Evolutionary conservation across 768 basidiomycete genomes (phyloP), one percentile per base, ranked within the genome.

Genomic region (Rubroboletus satanas): DNA sequence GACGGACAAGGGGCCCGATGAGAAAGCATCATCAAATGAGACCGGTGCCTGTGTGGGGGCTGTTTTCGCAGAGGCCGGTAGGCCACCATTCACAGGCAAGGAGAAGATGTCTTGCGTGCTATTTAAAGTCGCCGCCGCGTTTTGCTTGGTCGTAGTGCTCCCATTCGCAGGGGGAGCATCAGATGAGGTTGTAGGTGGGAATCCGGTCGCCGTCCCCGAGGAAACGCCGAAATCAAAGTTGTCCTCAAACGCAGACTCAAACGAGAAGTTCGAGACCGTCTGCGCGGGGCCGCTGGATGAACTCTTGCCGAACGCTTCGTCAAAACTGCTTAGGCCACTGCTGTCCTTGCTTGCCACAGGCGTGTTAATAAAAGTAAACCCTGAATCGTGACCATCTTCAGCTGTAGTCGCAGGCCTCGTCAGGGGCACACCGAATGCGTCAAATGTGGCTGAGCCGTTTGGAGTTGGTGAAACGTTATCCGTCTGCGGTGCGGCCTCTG

Each of bases 291-390:
- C 64, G 36, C 69, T 73, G 32, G 67, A 66, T 0, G 82, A 70
- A 21, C 82, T 71, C 57, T 79, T 83, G 17, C 83, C 80, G 65
- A 92, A 76, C 1, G 87, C 84, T 65, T 90, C 88, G 63, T 92
- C 89, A 60, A 91, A 89, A 48, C 82, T 88, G 58, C 76, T 83
- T 1, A 85, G 58, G 18, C 65, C 72, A 18, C 54, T 70, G 23
- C 55, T 61, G 28, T 41, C 56, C 44, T 52, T 56, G 47, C 56
- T 62, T 10, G 51, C 35, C 45, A 21, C 54, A 3, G 65, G 58
- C 15, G 54, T 32, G 26, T 51, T 56, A 55, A 67, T 42, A 42
- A 69, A 49, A 1, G 57, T 56, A 45, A 67, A 69, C 8, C 49
- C 55, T 0, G 63, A 56, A 47, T 64, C 63, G 43, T 61, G 63